These are phyloP conservation scores for Hericium coralloides DNA, from an alignment of 768 basidiomycete genomes.

Conservation along the genomic window DNA sequence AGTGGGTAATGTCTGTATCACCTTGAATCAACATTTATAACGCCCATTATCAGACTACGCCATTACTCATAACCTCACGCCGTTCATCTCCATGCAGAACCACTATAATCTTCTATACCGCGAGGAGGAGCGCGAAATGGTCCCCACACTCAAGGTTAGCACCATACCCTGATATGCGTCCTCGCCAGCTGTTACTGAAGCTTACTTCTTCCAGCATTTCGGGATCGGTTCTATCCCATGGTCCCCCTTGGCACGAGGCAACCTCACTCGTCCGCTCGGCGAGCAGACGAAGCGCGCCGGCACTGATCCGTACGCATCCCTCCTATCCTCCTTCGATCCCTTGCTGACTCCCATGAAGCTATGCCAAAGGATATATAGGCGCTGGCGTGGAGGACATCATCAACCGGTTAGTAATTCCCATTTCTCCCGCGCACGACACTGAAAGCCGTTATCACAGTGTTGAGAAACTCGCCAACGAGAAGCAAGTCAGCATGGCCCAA, in stretches of 20 bases:
- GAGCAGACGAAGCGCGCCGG: neutral
- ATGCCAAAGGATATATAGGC: neutral
- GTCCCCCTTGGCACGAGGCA: conserved; percentile 3
- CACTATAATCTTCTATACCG: conserved; percentile 28
- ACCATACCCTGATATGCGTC: neutral
- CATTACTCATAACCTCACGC: conserved; percentile 19
- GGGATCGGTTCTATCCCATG: conserved; percentile 3
- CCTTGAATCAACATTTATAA: neutral
- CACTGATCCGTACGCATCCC: neutral
- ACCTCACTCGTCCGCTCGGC: neutral
- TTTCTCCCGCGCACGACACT: neutral
- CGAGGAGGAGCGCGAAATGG: conserved; percentile 28
- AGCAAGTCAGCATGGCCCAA: conserved; percentile 26
- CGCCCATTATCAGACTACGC: conserved; percentile 23
- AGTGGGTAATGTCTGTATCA: neutral
- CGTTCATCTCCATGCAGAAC: conserved; percentile 34
- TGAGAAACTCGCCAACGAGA: conserved; percentile 26
- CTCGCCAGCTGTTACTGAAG: neutral
- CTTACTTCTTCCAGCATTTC: neutral
- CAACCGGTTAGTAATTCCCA: neutral
- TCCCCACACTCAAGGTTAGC: conserved; percentile 17
- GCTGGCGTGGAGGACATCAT: neutral
- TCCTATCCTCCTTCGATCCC: neutral
- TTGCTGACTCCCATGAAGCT: neutral
- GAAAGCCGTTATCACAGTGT: conserved; percentile 9